Evolutionary conservation across 768 basidiomycete species (phyloP).

Genomic region (Calocybe indica): DNA sequence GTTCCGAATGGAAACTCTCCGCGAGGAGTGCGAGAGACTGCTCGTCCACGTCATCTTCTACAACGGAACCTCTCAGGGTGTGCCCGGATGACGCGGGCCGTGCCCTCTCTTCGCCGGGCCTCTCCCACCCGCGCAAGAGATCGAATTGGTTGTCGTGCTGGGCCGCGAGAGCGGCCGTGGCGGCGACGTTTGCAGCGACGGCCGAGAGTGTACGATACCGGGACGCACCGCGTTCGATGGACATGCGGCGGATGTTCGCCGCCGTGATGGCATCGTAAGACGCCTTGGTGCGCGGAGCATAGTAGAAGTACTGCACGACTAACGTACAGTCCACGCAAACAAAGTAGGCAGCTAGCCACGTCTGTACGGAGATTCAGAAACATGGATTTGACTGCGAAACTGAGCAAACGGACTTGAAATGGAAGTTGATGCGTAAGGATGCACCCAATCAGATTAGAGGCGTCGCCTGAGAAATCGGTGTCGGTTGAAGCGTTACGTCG

Average conservation of each 20-base stretch:
- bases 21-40: slow-evolving; percentile 50
- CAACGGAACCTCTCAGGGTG: slow-evolving; percentile 12
- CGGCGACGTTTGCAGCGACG: slow-evolving; percentile 68
- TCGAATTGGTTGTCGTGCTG: slow-evolving; percentile 48
- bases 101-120: slow-evolving; percentile 7
- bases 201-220: slow-evolving; percentile 66
- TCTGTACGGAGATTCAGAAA: slow-evolving; percentile 39
- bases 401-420: slow-evolving; percentile 66
- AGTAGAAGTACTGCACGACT: slow-evolving; percentile 79
- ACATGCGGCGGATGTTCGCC: slow-evolving; percentile 41
- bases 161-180: slow-evolving; percentile 63
- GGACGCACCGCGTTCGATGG: slow-evolving; percentile 46
- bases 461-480: slow-evolving; percentile 55
- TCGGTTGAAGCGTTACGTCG: not conserved
- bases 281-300: slow-evolving; percentile 36
- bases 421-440: slow-evolving; percentile 89
- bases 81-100: slow-evolving; percentile 16
- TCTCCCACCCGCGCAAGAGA: slow-evolving; percentile 15
- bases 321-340: slow-evolving; percentile 75
- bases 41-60: slow-evolving; percentile 44
- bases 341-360: slow-evolving; percentile 89
- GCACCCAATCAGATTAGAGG: slow-evolving; percentile 89
- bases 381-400: slow-evolving; percentile 6
- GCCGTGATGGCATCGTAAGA: slow-evolving; percentile 23
- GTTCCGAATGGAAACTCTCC: slow-evolving; percentile 77